Evolutionary conservation across 2,329 filamentous ascomycete genomes (phyloP), one percentile per base, ranked within the genome.

Genomic region (Parascedosporium putredinis): DNA sequence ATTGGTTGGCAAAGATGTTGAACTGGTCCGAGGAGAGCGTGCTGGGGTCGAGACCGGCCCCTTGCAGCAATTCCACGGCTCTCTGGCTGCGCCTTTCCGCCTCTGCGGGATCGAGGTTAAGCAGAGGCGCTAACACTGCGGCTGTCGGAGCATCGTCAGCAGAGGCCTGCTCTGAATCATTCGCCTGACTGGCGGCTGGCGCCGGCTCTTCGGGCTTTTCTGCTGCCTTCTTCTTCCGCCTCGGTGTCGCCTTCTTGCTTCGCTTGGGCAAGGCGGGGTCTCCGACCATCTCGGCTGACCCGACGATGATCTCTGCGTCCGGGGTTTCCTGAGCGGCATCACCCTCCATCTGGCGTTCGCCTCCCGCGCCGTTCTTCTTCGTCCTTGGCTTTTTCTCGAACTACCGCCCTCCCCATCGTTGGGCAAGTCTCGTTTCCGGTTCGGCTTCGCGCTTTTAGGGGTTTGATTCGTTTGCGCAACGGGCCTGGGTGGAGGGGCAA

Each of bases 1-100:
- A 71, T 60, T 81, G 78, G 50, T 81, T 81, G 7, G 76, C 67
- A 55, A 81, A 78, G 14, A 79, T 81, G 55, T 65, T 72, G 53
- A 81, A 78, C 56, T 81, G 77, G 43, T 80, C 76, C 3, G 61
- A 53, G 0, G 73, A 76, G 8, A 81, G 62, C 0, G 75, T 73
- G 2, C 65, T 62, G 1, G 74, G 75, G 33, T 77, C 70, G n/a
- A 81, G 68, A 4, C 66, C 68, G n/a, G 63, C 68, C 2, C 67
- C 65, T 2, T 44, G 61, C 4, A 81, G 67, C 25, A 79, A 64
- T 22, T 64, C 62, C n/a, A 67, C 65, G 5, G 78, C 76, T 6
- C 66, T 65, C 8, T 74, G 69, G 44, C 66, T 66, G 34, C 76
- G 68, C 22, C 75, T 69, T n/a, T 68, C 66, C 12, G 71, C 69